Conservation (phyloP, 345 rosid species). For the Salix udensis region DNA sequence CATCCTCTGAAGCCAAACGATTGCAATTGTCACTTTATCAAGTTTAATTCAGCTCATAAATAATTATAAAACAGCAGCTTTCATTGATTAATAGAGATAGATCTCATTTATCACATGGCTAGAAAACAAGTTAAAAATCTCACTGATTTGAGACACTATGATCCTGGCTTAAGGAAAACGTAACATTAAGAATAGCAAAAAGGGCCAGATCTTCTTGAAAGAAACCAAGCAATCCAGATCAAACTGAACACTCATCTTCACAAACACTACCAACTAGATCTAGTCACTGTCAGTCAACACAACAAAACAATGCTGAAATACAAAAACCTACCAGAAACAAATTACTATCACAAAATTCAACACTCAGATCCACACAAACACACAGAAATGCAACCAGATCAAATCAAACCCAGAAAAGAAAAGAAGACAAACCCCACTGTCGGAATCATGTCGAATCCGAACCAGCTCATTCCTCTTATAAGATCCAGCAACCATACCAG, state of each 20-base stretch:
- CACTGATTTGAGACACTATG: background rate
- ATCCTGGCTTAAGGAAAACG: background rate
- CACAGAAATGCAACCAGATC: background rate
- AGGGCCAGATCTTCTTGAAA: background rate
- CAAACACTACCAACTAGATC: slow-evolving; percentile 10
- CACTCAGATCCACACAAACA: background rate
- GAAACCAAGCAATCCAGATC: background rate
- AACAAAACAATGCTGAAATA: background rate
- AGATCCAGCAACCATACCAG: slow-evolving; percentile 98
- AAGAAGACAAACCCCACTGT: slow-evolving; percentile 73
- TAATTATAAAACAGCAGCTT: background rate
- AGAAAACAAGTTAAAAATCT: background rate
- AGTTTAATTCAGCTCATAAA: background rate
- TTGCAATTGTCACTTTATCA: background rate
- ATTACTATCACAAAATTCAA: slow-evolving; percentile 15
- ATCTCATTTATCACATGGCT: background rate
- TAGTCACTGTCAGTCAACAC: slow-evolving; percentile 6
- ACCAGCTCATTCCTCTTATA: slow-evolving; percentile 94
- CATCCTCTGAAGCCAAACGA: background rate
- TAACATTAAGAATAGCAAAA: background rate
- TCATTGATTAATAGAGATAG: background rate
- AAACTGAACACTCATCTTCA: slow-evolving; percentile 3
- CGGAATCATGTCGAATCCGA: slow-evolving; percentile 96
- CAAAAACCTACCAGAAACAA: background rate
- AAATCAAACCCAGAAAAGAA: background rate